Evolutionary conservation across 306 rosid genomes (phyloP).

Genomic region (Prunus campanulata): DNA sequence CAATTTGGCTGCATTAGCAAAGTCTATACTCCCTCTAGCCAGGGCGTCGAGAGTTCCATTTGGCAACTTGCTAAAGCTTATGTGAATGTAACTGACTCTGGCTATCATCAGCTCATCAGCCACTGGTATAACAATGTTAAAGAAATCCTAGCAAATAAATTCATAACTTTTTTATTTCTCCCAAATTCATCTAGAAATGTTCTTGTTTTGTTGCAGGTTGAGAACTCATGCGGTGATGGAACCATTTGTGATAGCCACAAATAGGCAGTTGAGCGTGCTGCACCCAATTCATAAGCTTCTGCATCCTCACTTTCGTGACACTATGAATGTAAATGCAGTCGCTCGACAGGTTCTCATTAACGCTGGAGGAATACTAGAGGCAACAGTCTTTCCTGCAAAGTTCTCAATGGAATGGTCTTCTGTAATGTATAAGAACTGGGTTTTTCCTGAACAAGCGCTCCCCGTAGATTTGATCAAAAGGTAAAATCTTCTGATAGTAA

Average conservation of each 20-base stretch:
- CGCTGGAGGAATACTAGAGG: conserved; percentile 37
- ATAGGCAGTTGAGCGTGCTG: conserved; percentile 39
- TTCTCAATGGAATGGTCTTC: conserved; percentile 39
- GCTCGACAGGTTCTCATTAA: conserved; percentile 41
- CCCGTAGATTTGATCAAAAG: conserved; percentile 43
- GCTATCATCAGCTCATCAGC: conserved; percentile 71
- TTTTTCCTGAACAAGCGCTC: conserved; percentile 37
- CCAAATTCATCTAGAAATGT: background rate
- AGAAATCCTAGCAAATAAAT: conserved; percentile 2
- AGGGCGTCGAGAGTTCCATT: conserved; percentile 49
- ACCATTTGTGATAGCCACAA: conserved; percentile 51
- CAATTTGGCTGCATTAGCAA: conserved; percentile 52
- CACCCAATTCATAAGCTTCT: conserved; percentile 42
- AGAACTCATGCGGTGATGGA: conserved; percentile 69
- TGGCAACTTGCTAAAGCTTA: conserved; percentile 90
- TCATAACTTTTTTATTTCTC: background rate
- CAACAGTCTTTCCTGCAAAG: conserved; percentile 35
- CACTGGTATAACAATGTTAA: conserved; percentile 52
- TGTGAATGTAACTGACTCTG: conserved; percentile 63
- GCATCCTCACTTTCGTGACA: conserved; percentile 45
- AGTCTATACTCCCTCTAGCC: conserved; percentile 50
- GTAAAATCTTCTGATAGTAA: conserved; percentile 5
- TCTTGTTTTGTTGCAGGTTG: conserved; percentile 35
- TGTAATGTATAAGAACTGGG: conserved; percentile 35
- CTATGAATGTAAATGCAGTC: conserved; percentile 41